Evolutionary conservation across 768 basidiomycete species (phyloP), one percentile per base, ranked within the genome.

Genomic region (Russula abietina): DNA sequence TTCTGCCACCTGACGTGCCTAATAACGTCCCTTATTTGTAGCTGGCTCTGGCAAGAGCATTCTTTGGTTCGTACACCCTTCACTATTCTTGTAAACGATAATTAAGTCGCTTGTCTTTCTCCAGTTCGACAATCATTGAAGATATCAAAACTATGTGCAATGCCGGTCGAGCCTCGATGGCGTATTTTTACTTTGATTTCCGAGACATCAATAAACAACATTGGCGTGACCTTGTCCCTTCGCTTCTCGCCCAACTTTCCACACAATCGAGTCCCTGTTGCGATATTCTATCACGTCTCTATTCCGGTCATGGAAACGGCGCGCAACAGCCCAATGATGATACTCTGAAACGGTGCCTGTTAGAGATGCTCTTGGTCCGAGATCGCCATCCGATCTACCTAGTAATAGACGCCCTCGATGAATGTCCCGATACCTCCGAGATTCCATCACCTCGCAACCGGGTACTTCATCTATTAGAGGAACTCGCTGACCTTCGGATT

Each of bases 21-120:
- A 17, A 55, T n/a, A 19, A 6, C 5, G n/a, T 19, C 36, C 0
- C 7, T 28, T 45, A 0, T 17, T 3, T 11, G 14, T 41, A 59
- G 61, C 54, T 28, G 61, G 61, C 24, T 50, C 61, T 7, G 61
- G 61, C 1, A 62, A 62, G 38, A 62, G 24, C 30, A 39, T 41
- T 7, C 61, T 62, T 16, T 57, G 61, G 61, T 62, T 48, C 5
- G 61, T 57, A 1, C 3, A 4, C 3, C 22, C 28, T 26, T 11
- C 8, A 5, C 39, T 14, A 11, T 3, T 0, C 5, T 7, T n/a
- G 28, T 49, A 1, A 3, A 17, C 3, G 9, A 19, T 48, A 1
- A 28, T 3, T 50, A 5, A 56, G 11, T 36, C 14, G 36, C 10
- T 10, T 12, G 9, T 57, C 24, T 9, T n/a, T n/a, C 10, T 19